Percentiles rank a stretch among this genome's conserved stretches.
These are phyloP conservation scores for Draba incana DNA, from an alignment of 345 rosid genomes.

Conservation along the genomic window DNA sequence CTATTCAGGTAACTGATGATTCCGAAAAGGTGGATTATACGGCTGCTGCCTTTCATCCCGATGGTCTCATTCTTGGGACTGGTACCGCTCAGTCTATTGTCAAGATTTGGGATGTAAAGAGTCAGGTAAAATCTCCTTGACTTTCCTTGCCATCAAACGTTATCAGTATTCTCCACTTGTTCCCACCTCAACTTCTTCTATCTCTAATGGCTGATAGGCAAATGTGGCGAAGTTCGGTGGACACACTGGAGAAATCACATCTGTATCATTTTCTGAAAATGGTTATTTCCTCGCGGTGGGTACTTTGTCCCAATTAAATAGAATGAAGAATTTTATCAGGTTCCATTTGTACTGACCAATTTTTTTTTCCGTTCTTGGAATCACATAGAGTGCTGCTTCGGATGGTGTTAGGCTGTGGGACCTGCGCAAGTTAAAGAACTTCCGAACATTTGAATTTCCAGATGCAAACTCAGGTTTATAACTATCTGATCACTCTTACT, in stretches of 20 bases:
- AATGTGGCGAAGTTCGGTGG: slow-evolving; percentile 92
- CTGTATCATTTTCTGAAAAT: slow-evolving; percentile 95
- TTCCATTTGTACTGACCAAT: slow-evolving; percentile 22
- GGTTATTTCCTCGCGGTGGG: slow-evolving; percentile 95
- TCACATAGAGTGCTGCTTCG: slow-evolving; percentile 75
- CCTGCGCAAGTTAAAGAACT: slow-evolving; percentile 91
- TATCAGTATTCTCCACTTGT: slow-evolving; percentile 14
- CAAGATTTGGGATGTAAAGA: slow-evolving; percentile 97
- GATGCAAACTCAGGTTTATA: slow-evolving; percentile 81
- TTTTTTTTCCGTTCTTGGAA: not conserved
- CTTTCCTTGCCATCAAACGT: not conserved
- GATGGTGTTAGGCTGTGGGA: slow-evolving; percentile 99
- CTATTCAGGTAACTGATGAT: slow-evolving; percentile 70
- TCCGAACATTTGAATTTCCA: slow-evolving; percentile 69
- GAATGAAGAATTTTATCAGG: slow-evolving; percentile 1
- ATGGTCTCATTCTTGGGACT: slow-evolving; percentile 98
- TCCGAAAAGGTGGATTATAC: slow-evolving; percentile 74
- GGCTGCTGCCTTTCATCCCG: slow-evolving; percentile 99
- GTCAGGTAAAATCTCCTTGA: slow-evolving; percentile 58
- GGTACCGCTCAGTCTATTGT: slow-evolving; percentile 84
- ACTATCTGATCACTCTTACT: slow-evolving; percentile 3
- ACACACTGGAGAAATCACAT: slow-evolving; percentile 72
- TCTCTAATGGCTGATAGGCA: slow-evolving; percentile 49
- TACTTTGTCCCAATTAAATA: slow-evolving; percentile 14
- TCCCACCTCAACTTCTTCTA: slow-evolving; percentile 9